A percentile compares a stretch with the other conserved stretches of the same genome.
phyloP scores from a whole-genome alignment of 2,329 filamentous ascomycete species.

The Sordariomycetes sp. region DNA sequence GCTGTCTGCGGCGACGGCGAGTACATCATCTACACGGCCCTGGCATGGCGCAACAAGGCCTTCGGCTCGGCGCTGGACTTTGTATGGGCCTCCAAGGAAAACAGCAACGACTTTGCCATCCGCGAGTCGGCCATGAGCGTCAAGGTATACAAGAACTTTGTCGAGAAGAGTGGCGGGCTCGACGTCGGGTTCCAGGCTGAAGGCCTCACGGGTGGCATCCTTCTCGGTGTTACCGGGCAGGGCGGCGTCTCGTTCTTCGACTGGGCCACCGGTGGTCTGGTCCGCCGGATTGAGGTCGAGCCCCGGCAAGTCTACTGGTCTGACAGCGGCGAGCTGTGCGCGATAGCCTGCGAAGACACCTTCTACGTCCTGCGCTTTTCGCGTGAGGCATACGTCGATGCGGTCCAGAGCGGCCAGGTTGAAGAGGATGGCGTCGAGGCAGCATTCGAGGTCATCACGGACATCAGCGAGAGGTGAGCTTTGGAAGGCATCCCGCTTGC shows the following conservation, averaged over 20 bases:
- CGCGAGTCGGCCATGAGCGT: conserved; percentile 89
- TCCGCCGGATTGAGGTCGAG: conserved; percentile 82
- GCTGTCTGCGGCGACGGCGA: conserved; percentile 83
- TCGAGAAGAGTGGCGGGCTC: conserved; percentile 78
- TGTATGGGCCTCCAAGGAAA: conserved; percentile 93
- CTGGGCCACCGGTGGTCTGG: conserved; percentile 82
- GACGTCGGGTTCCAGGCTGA: conserved; percentile 96
- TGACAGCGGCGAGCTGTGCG: conserved; percentile 86
- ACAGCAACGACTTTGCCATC: conserved; percentile 97
- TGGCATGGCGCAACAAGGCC: conserved; percentile 94
- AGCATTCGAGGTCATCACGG: conserved; percentile 92
- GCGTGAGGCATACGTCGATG: conserved; percentile 77
- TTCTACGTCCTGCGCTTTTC: conserved; percentile 93
- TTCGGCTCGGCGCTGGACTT: conserved; percentile 95
- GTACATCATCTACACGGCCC: conserved; percentile 96
- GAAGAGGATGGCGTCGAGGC: conserved; percentile 91
- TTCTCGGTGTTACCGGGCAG: conserved; percentile 90
- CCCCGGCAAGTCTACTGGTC: conserved; percentile 84
- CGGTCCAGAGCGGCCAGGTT: conserved; percentile 69
- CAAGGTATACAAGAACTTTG: conserved; percentile 97
- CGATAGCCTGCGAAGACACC: conserved; percentile 87
- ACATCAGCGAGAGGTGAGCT: conserved; percentile 76
- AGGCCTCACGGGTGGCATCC: conserved; percentile 76
- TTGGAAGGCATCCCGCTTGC: not conserved
- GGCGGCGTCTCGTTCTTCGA: conserved; percentile 95